phyloP scores from a whole-genome alignment of 345 rosid genomes.

The Eucalyptus tenuipes region DNA sequence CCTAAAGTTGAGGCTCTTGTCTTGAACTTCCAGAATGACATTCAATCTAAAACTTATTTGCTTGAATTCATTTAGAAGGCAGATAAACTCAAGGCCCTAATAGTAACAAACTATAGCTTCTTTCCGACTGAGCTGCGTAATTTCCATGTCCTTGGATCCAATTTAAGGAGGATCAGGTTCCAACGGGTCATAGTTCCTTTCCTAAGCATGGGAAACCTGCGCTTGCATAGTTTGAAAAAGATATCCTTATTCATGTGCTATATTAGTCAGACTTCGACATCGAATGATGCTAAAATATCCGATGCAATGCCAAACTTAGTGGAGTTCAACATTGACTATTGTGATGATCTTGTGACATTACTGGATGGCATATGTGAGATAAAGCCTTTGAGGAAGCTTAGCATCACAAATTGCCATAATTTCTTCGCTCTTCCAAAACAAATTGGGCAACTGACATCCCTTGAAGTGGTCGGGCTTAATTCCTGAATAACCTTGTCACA shows the following conservation, averaged over 20 bases:
- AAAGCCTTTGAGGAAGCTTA: neutral
- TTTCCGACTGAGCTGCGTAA: constrained; percentile 15
- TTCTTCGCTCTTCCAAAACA: constrained; percentile 18
- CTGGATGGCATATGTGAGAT: constrained; percentile 6
- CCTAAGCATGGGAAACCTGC: neutral
- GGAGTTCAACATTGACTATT: constrained; percentile 38
- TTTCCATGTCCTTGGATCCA: constrained; percentile 16
- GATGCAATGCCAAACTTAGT: constrained; percentile 14
- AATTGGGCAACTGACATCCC: constrained; percentile 8
- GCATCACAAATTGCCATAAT: neutral
- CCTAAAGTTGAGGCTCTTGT: constrained; percentile 29
- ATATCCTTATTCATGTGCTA: constrained; percentile 32
- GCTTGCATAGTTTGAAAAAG: constrained; percentile 19
- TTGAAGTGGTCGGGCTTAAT: constrained; percentile 17
- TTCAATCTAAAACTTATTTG: constrained; percentile 5
- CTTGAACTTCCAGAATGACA: constrained; percentile 21
- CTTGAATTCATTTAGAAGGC: constrained; percentile 32
- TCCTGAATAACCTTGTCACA: constrained; percentile 27
- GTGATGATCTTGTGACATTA: constrained; percentile 23
- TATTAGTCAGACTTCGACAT: constrained; percentile 9
- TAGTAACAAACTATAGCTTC: constrained; percentile 21
- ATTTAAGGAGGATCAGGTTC: constrained; percentile 44
- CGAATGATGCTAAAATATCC: neutral
- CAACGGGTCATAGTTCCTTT: constrained; percentile 20
- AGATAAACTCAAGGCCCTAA: constrained; percentile 29